A percentile compares a stretch with the other conserved stretches of the same genome.
Conservation (phyloP, 495 filamentous ascomycete species). For the Rostrohypoxylon terebratum region DNA sequence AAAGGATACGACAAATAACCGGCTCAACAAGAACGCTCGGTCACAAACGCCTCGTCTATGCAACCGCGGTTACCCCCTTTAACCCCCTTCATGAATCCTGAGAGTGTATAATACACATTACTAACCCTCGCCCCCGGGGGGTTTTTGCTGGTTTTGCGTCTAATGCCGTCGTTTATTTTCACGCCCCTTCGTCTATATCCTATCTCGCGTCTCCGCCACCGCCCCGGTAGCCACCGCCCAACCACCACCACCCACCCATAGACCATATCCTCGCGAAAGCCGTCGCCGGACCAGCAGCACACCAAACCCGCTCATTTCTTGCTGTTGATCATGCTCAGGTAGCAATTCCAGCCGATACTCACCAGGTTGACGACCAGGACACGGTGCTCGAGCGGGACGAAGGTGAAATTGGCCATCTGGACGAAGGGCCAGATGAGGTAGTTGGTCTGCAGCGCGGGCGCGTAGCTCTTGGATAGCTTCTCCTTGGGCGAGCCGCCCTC, state of each 20-base stretch:
- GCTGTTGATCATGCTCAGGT: constrained; percentile 71
- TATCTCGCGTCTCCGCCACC: neutral
- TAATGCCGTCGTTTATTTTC: constrained; percentile 16
- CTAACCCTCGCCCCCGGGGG: constrained; percentile 11
- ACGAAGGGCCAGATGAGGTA: constrained; percentile 94
- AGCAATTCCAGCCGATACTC: constrained; percentile 91
- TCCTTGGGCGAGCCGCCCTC: constrained; percentile 79
- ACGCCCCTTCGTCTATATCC: neutral
- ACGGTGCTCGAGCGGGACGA: constrained; percentile 87
- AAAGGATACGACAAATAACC: constrained; percentile 17
- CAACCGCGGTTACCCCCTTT: constrained; percentile 13
- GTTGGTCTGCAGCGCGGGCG: constrained; percentile 79
- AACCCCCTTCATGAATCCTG: constrained; percentile 6
- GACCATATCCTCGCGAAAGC: neutral
- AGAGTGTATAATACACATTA: constrained; percentile 23
- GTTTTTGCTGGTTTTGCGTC: constrained; percentile 16
- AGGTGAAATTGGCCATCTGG: constrained; percentile 89
- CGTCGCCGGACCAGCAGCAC: neutral
- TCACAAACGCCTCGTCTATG: constrained; percentile 36
- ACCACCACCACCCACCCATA: neutral
- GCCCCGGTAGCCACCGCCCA: neutral
- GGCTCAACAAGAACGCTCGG: constrained; percentile 18
- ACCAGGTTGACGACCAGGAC: constrained; percentile 91
- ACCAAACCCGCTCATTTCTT: constrained; percentile 26
- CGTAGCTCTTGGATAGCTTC: constrained; percentile 77